phyloP scores from a whole-genome alignment of 2,329 filamentous ascomycete species.

The Apiospora arundinis region DNA sequence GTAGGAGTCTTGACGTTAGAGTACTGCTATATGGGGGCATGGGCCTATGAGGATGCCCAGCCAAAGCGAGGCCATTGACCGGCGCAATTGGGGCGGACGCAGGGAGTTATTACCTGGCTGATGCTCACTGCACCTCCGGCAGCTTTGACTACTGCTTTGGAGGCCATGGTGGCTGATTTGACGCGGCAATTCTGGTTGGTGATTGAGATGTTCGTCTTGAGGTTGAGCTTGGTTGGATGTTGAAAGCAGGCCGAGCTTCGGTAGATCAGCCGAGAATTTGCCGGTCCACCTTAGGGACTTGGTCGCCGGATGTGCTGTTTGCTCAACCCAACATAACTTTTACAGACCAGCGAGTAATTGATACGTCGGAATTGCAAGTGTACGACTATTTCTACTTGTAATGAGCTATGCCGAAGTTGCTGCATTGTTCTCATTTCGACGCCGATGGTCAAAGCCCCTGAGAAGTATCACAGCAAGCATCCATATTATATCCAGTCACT shows the following conservation, averaged over 20 bases:
- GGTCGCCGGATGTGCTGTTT: not conserved
- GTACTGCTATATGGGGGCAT: not conserved
- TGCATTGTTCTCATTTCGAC: not conserved
- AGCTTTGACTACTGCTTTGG: conserved; percentile 64
- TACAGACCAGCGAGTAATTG: not conserved
- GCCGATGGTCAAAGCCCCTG: not conserved
- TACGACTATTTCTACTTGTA: not conserved
- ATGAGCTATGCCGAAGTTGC: not conserved
- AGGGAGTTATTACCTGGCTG: conserved; percentile 57
- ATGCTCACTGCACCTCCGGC: conserved; percentile 62
- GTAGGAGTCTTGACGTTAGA: conserved; percentile 1
- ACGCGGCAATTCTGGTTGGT: conserved; percentile 28
- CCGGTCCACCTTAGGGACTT: conserved; percentile 2
- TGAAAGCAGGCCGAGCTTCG: conserved; percentile 18
- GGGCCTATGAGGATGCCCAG: conserved; percentile 25
- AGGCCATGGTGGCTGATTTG: conserved; percentile 60
- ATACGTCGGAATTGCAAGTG: not conserved
- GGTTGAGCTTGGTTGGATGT: conserved; percentile 18
- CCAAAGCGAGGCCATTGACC: not conserved
- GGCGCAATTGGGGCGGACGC: not conserved
- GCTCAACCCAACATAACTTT: not conserved
- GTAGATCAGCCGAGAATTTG: conserved; percentile 20
- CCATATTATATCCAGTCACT: not conserved
- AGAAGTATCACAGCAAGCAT: not conserved
- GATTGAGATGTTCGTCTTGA: conserved; percentile 23